phyloP scores from a whole-genome alignment of 306 rosid species.

The Vicia sativa region DNA sequence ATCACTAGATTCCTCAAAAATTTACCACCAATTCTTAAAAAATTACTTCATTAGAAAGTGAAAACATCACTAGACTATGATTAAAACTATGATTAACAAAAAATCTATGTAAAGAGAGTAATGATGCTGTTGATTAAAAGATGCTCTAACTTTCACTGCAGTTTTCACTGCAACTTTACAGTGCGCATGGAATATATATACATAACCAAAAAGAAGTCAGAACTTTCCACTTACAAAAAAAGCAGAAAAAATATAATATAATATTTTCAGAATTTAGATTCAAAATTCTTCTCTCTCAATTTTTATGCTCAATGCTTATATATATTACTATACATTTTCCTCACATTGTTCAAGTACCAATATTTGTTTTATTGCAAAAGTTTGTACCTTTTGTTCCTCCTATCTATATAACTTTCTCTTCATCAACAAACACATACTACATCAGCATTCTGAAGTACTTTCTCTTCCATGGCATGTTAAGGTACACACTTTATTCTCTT shows the following conservation, averaged over 20 bases:
- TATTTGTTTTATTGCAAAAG: slow-evolving; percentile 47
- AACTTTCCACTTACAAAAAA: slow-evolving; percentile 63
- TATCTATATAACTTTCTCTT: slow-evolving; percentile 56
- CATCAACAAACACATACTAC: slow-evolving; percentile 50
- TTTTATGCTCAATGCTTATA: slow-evolving; percentile 61
- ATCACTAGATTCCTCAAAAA: slow-evolving; percentile 49
- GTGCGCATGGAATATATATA: slow-evolving; percentile 86
- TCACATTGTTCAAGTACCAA: slow-evolving; percentile 62
- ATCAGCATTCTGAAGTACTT: slow-evolving; percentile 24
- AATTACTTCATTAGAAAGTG: slow-evolving; percentile 51
- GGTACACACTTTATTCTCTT: slow-evolving; percentile 51
- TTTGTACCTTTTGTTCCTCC: slow-evolving; percentile 46
- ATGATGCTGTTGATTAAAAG: slow-evolving; percentile 50
- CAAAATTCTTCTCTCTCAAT: slow-evolving; percentile 57
- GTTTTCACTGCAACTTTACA: slow-evolving; percentile 64
- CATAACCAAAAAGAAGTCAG: slow-evolving; percentile 79
- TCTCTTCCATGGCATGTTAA: slow-evolving; percentile 53
- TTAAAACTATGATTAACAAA: slow-evolving; percentile 83
- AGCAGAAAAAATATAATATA: slow-evolving; percentile 4
- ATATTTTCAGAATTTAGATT: slow-evolving; percentile 41
- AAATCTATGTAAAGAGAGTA: slow-evolving; percentile 55
- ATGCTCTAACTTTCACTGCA: slow-evolving; percentile 55
- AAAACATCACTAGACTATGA: slow-evolving; percentile 66
- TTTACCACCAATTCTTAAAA: slow-evolving; percentile 38
- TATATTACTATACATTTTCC: slow-evolving; percentile 40